phyloP scores from a whole-genome alignment of 169 alveolate species.

The Plasmodium cynomolgi region DNA sequence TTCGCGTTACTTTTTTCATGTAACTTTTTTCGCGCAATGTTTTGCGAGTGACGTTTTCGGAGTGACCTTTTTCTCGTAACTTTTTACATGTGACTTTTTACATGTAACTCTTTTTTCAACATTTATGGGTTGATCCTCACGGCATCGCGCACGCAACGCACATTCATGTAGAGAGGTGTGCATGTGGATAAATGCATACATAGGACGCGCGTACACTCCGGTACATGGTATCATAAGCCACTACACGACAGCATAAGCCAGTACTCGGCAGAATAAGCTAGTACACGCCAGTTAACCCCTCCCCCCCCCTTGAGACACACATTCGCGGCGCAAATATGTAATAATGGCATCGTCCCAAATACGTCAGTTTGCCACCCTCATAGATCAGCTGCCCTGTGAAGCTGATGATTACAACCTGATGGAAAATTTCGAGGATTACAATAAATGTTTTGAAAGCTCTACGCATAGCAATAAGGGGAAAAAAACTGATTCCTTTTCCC shows the following conservation, averaged over 20 bases:
- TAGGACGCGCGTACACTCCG: neutral
- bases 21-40: neutral
- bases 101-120: neutral
- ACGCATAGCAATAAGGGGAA: constrained; percentile 2
- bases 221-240: neutral
- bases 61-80: constrained; percentile 4
- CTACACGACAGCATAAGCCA: neutral
- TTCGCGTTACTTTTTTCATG: neutral
- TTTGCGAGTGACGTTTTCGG: neutral
- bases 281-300: neutral
- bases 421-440: constrained; percentile 64
- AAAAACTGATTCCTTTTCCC: constrained; percentile 15
- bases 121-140: constrained; percentile 14
- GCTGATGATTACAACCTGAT: constrained; percentile 60
- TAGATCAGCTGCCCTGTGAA: constrained; percentile 74
- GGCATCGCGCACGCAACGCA: neutral
- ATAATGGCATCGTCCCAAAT: constrained; percentile 74
- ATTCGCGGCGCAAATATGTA: constrained; percentile 36
- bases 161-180: neutral
- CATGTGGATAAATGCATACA: neutral
- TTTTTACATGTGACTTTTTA: neutral
- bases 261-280: no score
- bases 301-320: neutral
- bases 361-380: constrained; percentile 72
- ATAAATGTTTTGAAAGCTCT: constrained; percentile 31